Evolutionary conservation across 495 filamentous ascomycete species (phyloP), one percentile per base, ranked within the genome.

Genomic region (Aspergillus mulundensis): DNA sequence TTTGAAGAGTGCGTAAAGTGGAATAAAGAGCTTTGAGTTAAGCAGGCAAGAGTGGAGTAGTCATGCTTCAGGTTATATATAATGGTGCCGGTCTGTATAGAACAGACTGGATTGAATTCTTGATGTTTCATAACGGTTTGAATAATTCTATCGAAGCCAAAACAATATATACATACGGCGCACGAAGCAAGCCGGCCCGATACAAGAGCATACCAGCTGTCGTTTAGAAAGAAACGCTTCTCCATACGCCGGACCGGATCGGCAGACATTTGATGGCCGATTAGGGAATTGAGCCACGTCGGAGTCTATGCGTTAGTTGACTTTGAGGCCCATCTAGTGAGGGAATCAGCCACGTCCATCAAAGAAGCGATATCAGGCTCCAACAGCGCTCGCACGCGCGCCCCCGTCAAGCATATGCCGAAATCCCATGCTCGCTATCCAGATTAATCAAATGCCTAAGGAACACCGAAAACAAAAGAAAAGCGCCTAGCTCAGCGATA

Each of bases 1-100:
- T 90, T 97, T 65, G 84, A 86, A 36, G 90, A 95, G 39, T 97
- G 94, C 72, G 83, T 96, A 18, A 66, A 77, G 62, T 98, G 94
- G 94, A 97, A 97, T 70, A 67, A 72, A 28, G 52, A 56, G 7
- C 71, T 73, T 55, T 74, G 42, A 65, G 39, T 32, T 28, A 10
- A 16, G 1, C 12, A 7, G n/a, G n/a, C n/a, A n/a, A n/a, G n/a
- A n/a, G n/a, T n/a, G n/a, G n/a, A n/a, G n/a, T n/a, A n/a, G n/a
- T n/a, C n/a, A n/a, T 20, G 19, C 14, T 19, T 46, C 5, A 8
- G 18, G 36, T 25, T 41, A 38, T 41, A 48, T 16, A 41, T 42
- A 19, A 21, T 25, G 21, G 7, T 24, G 38, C 8, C 38, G 30
- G 19, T 15, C 23, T 6, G 32, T 5, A 50, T 50, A 21, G 32